These are phyloP conservation scores for Yamadazyma endophytica DNA, from an alignment of 805 yeast species.

Conservation along the genomic window DNA sequence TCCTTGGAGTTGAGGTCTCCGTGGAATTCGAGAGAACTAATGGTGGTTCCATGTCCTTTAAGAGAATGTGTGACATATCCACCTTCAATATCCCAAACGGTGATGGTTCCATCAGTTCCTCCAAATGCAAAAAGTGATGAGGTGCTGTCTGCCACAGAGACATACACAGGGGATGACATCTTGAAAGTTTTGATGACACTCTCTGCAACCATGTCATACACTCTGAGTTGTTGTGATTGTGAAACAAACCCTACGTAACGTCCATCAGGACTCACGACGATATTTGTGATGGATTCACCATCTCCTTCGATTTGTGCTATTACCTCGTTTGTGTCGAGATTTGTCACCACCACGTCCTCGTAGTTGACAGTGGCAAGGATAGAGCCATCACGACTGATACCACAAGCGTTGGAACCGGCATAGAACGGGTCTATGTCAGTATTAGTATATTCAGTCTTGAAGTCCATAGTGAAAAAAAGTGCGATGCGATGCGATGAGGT, in stretches of 20 bases:
- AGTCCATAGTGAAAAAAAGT: conserved; percentile 13
- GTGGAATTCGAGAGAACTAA: conserved; percentile 67
- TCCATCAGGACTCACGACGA: conserved; percentile 77
- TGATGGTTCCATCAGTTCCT: conserved; percentile 87
- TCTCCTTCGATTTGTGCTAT: conserved; percentile 75
- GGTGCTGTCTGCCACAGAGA: conserved; percentile 71
- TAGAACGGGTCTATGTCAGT: conserved; percentile 73
- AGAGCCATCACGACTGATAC: conserved; percentile 57
- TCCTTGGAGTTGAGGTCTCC: conserved; percentile 63
- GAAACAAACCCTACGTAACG: conserved; percentile 65
- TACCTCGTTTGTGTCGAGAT: conserved; percentile 53
- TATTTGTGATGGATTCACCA: conserved; percentile 72
- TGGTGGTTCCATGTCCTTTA: conserved; percentile 89
- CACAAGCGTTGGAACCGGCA: conserved; percentile 77
- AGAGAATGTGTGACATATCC: conserved; percentile 85
- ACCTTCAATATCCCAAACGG: conserved; percentile 89
- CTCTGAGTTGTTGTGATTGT: conserved; percentile 75
- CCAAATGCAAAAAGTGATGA: conserved; percentile 90
- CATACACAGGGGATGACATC: conserved; percentile 76
- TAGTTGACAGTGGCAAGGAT: conserved; percentile 75
- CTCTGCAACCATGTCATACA: conserved; percentile 48
- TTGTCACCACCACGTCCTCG: conserved; percentile 71
- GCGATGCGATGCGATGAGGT: conserved; percentile 5
- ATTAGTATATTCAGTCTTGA: conserved; percentile 41
- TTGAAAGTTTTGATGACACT: conserved; percentile 48